Evolutionary conservation across 78 protist species (phyloP).

Genomic region (Pigoraptor vietnamica): DNA sequence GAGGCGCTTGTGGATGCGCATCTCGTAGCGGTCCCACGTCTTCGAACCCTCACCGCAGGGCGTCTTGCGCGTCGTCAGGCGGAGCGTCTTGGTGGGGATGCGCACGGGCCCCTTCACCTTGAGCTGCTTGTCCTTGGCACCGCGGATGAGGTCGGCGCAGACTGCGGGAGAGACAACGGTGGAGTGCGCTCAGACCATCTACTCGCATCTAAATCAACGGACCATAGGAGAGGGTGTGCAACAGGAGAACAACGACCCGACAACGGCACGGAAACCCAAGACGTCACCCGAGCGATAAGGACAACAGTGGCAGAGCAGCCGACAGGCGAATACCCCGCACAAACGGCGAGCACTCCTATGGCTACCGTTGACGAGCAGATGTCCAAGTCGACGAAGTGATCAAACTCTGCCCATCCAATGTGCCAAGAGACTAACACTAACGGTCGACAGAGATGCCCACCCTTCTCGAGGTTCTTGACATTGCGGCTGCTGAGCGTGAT

Average conservation of each 20-base stretch:
- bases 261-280: too few species aligned
- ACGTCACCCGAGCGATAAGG: too few species aligned
- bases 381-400: too few species aligned
- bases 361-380: too few species aligned
- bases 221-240: not conserved
- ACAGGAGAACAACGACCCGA: not conserved
- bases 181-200: not conserved
- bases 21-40: constrained; percentile 99
- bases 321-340: too few species aligned
- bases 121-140: constrained; percentile 32
- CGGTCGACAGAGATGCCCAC: constrained; percentile 8
- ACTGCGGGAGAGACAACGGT: constrained; percentile 16
- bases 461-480: constrained; percentile 92
- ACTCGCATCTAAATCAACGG: not conserved
- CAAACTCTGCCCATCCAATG: too few species aligned
- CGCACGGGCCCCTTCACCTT: constrained; percentile 21
- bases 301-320: too few species aligned
- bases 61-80: constrained; percentile 97
- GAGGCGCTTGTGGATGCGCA: constrained; percentile 99
- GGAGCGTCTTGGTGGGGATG: constrained; percentile 49
- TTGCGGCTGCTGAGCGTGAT: constrained; percentile 93
- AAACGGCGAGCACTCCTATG: too few species aligned
- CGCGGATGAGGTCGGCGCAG: constrained; percentile 45
- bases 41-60: constrained; percentile 99
- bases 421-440: too few species aligned